phyloP scores from a whole-genome alignment of 2,329 filamentous ascomycete species.

The Orbilia quercus region DNA sequence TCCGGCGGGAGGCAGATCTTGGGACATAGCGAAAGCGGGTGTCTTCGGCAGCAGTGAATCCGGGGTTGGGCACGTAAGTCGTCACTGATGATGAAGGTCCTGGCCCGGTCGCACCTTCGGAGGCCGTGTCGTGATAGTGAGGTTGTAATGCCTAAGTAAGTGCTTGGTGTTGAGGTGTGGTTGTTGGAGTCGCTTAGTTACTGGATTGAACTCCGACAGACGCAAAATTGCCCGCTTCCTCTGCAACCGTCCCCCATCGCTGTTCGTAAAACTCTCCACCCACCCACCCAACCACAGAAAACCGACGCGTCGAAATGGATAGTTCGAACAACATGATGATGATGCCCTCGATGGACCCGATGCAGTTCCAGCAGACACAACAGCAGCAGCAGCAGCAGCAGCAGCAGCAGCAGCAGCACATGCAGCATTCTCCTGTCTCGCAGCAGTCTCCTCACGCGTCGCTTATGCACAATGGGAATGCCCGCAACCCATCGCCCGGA shows the following conservation, averaged over 20 bases:
- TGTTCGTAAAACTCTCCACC: not conserved
- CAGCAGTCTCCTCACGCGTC: slow-evolving; percentile 62
- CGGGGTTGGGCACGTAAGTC: too few relatives aligned
- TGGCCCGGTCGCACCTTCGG: too few relatives aligned
- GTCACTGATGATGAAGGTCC: too few relatives aligned
- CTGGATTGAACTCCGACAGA: not conserved
- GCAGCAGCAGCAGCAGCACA: slow-evolving; percentile 41
- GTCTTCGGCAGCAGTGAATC: not conserved
- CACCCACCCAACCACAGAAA: not conserved
- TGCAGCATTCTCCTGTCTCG: slow-evolving; percentile 48
- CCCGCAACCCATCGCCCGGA: slow-evolving; percentile 83
- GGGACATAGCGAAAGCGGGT: slow-evolving; percentile 82
- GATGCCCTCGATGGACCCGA: slow-evolving; percentile 68
- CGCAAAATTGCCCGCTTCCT: not conserved
- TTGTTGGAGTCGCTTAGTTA: too few relatives aligned
- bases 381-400: slow-evolving; percentile 30
- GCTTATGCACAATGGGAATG: slow-evolving; percentile 82
- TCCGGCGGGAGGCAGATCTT: slow-evolving; percentile 95
- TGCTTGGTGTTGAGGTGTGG: not conserved
- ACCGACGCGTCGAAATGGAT: slow-evolving; percentile 47
- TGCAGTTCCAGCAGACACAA: slow-evolving; percentile 65
- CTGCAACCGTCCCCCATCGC: not conserved
- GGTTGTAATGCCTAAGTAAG: not conserved
- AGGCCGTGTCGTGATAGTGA: not conserved
- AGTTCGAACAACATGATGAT: slow-evolving; percentile 66